These are phyloP conservation scores for Coffea humblotiana DNA, from an alignment of 305 asterid species.

Conservation along the genomic window DNA sequence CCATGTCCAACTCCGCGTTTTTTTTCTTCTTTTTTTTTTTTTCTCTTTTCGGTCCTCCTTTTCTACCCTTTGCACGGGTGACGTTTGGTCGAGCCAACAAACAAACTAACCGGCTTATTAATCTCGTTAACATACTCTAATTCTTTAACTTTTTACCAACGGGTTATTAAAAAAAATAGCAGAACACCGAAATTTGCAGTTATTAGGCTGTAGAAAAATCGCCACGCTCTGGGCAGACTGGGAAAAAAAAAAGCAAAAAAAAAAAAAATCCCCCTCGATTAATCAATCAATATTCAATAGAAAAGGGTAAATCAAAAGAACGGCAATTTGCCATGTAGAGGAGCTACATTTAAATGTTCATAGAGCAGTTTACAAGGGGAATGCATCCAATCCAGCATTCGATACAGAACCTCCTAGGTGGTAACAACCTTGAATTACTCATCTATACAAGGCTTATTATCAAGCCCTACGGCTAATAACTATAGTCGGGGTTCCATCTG, in stretches of 20 bases:
- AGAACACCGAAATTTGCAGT: background rate
- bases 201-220: background rate
- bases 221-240: background rate
- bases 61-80: too few species aligned
- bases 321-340: background rate
- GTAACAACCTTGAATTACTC: background rate
- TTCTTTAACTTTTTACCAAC: too few species aligned
- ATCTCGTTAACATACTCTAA: background rate
- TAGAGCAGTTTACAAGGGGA: background rate
- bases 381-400: slow-evolving; percentile 6
- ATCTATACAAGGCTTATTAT: slow-evolving; percentile 3
- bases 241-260: background rate
- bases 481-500: background rate
- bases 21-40: background rate
- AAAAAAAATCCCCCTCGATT: too few species aligned
- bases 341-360: background rate
- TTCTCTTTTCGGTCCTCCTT: too few species aligned
- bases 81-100: too few species aligned
- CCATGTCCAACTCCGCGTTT: too few species aligned
- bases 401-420: background rate
- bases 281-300: background rate
- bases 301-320: background rate
- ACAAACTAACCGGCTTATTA: background rate
- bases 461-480: background rate
- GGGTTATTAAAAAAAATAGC: too few species aligned